Percentiles rank a stretch among this genome's conserved stretches.
phyloP scores from a whole-genome alignment of 345 rosid species.

The Salix viminalis region DNA sequence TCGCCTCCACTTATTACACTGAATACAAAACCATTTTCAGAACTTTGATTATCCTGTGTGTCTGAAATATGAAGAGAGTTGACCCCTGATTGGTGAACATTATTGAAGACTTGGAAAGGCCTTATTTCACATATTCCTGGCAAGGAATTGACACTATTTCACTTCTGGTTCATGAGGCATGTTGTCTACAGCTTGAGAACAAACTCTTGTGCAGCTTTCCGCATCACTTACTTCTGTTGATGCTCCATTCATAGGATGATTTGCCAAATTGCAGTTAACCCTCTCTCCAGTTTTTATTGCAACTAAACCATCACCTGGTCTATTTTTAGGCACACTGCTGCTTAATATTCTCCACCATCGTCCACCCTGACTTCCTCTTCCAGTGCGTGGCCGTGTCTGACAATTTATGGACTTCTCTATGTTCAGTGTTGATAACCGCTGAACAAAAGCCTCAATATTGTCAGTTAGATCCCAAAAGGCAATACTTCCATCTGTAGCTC shows the following conservation, averaged over 20 bases:
- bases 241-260: constrained; percentile 10
- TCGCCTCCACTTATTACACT: constrained; percentile 82
- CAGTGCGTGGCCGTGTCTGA: constrained; percentile 78
- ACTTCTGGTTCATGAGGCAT: constrained; percentile 26
- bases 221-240: constrained; percentile 6
- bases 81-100: constrained; percentile 82
- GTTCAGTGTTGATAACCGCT: constrained; percentile 46
- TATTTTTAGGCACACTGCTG: constrained; percentile 24
- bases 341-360: constrained; percentile 64
- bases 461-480: constrained; percentile 82
- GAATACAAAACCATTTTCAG: constrained; percentile 35
- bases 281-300: constrained; percentile 20
- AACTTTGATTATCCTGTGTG: constrained; percentile 25
- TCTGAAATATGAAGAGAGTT: constrained; percentile 74
- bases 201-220: constrained; percentile 14
- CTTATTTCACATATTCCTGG: constrained; percentile 49
- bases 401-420: constrained; percentile 51
- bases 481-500: constrained; percentile 95
- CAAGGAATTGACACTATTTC: constrained; percentile 29
- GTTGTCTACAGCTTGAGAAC: constrained; percentile 18
- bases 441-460: constrained; percentile 62
- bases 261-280: constrained; percentile 4
- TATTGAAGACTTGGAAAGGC: constrained; percentile 50
- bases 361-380: constrained; percentile 98
- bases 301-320: constrained; percentile 14